Evolutionary conservation across 805 yeast species (phyloP).

Genomic region (Candida tammaniensis): DNA sequence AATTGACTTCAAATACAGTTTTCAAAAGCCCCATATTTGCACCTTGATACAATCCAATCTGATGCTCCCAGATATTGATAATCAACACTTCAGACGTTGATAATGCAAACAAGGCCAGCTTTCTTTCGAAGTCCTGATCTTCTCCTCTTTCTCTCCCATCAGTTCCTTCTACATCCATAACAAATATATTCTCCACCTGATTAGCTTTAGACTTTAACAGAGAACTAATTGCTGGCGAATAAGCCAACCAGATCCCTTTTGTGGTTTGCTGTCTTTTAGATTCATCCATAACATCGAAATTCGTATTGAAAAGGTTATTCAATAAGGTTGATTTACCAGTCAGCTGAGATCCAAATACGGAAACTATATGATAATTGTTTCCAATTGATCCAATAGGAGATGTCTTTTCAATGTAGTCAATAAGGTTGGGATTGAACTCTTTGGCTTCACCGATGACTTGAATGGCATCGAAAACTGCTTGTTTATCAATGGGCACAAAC

Average conservation of each 20-base stretch:
- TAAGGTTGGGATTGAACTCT: conserved; percentile 41
- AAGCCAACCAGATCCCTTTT: conserved; percentile 46
- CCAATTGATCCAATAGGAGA: conserved; percentile 46
- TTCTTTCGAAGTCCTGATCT: conserved; percentile 96
- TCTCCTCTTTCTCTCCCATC: conserved; percentile 98
- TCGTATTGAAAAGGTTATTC: conserved; percentile 80
- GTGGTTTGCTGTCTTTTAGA: conserved; percentile 79
- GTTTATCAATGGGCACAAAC: conserved; percentile 38
- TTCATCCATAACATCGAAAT: conserved; percentile 93
- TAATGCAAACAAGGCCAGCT: conserved; percentile 91
- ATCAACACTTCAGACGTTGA: conserved; percentile 88
- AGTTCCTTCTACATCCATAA: conserved; percentile 98
- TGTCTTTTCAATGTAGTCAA: conserved; percentile 32
- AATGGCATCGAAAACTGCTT: conserved; percentile 38
- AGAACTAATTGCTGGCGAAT: conserved; percentile 30
- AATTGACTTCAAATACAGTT: conserved; percentile 94
- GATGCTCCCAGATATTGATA: conserved; percentile 95
- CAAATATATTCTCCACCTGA: conserved; percentile 51
- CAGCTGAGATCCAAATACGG: conserved; percentile 96
- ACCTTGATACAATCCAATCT: conserved; percentile 95
- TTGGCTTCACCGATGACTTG: conserved; percentile 66
- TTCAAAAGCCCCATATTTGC: conserved; percentile 94
- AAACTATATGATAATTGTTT: conserved; percentile 78
- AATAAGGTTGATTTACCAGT: conserved; percentile 94
- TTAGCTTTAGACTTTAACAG: conserved; percentile 11